Percentiles rank a stretch among this genome's conserved stretches.
Evolutionary conservation across 2,329 filamentous ascomycete genomes (phyloP).

Genomic region (Alternaria consortialis): DNA sequence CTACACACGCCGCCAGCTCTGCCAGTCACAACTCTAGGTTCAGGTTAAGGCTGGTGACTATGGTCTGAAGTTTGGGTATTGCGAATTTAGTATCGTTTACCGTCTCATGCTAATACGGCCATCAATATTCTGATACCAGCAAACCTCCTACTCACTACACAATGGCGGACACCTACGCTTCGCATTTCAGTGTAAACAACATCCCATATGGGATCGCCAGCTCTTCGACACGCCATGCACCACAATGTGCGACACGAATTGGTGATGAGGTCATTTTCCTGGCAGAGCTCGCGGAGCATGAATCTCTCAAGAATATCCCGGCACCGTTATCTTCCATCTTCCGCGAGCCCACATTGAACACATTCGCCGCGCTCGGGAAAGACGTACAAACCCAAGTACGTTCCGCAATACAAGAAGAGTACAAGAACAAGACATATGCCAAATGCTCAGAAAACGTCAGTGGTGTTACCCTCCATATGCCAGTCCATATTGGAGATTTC

Average conservation of each 20-base stretch:
- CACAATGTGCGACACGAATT: constrained; percentile 62
- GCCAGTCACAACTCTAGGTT: not conserved
- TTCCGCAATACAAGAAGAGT: constrained; percentile 50
- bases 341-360: constrained; percentile 55
- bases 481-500: constrained; percentile 65
- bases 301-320: constrained; percentile 37
- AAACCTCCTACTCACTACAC: not conserved
- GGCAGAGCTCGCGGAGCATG: constrained; percentile 50
- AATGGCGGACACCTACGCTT: constrained; percentile 34
- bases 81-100: not conserved
- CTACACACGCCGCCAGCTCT: not conserved
- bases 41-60: not conserved
- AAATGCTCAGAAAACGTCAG: constrained; percentile 44
- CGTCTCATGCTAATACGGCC: not conserved
- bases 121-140: not conserved
- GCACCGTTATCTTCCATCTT: constrained; percentile 39
- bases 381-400: constrained; percentile 53
- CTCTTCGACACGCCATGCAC: constrained; percentile 34
- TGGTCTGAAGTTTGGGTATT: not conserved
- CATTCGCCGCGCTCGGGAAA: constrained; percentile 59
- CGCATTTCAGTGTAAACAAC: constrained; percentile 44
- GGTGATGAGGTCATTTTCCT: constrained; percentile 64
- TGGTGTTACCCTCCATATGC: constrained; percentile 62
- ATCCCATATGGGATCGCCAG: constrained; percentile 45
- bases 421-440: constrained; percentile 32